Percentiles rank a stretch among this genome's conserved stretches.
These are phyloP conservation scores for carrot (Daucus carota) DNA, from an alignment of 129 eudicot species.

Conservation along the genomic window DNA sequence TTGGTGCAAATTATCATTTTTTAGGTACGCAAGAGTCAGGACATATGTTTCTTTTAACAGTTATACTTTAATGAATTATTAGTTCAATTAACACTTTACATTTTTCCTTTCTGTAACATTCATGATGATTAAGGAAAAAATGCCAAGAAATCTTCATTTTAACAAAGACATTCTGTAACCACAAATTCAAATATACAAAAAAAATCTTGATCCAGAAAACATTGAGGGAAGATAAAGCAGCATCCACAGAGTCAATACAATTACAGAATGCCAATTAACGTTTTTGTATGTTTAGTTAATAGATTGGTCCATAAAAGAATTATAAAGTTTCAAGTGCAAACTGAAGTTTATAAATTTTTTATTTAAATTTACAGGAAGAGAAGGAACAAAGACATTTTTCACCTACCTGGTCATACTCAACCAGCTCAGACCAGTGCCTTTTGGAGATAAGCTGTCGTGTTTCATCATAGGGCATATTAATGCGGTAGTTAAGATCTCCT, in stretches of 20 bases:
- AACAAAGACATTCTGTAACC: background rate
- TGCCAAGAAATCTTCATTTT: too few species aligned
- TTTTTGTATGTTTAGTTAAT: background rate
- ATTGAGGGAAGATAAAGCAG: background rate
- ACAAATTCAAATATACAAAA: background rate
- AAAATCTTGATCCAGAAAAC: background rate
- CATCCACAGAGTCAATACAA: background rate
- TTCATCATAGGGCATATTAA: constrained; percentile 68
- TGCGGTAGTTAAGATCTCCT: constrained; percentile 92
- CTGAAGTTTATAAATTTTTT: background rate
- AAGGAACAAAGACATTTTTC: background rate
- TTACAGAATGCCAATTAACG: background rate
- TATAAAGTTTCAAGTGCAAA: background rate
- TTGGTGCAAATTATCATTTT: background rate
- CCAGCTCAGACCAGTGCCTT: constrained; percentile 62
- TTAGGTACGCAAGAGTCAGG: too few species aligned
- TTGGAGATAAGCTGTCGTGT: constrained; percentile 59
- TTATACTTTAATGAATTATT: too few species aligned
- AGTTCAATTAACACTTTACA: background rate
- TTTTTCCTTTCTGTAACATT: background rate
- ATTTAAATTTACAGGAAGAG: background rate
- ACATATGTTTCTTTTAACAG: background rate
- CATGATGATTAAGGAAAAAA: background rate
- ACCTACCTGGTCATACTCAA: constrained; percentile 75
- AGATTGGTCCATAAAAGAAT: background rate